A percentile compares a stretch with the other conserved stretches of the same genome.
These are phyloP conservation scores for Phytophthora cryptogea DNA, from an alignment of 352 stramenopile species.

Conservation along the genomic window DNA sequence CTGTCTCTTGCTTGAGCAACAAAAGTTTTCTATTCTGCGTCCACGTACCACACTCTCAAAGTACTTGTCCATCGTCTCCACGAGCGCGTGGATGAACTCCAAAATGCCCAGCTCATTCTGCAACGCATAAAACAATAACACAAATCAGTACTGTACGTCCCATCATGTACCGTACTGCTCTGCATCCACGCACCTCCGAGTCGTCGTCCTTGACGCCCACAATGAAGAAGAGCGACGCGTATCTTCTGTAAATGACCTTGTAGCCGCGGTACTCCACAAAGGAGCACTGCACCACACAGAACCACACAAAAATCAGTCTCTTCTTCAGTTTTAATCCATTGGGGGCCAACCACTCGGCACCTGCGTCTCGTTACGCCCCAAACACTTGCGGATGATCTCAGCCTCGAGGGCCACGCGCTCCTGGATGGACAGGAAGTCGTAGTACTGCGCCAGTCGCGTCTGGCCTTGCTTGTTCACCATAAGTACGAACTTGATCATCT, in stretches of 20 bases:
- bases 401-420: slow-evolving; percentile 98
- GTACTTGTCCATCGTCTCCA: slow-evolving; percentile 99
- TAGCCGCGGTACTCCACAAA: slow-evolving; percentile 99
- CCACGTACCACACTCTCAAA: slow-evolving; percentile 96
- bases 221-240: slow-evolving; percentile 99
- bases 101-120: slow-evolving; percentile 99
- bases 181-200: slow-evolving; percentile 62
- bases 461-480: slow-evolving; percentile 99
- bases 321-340: neutral
- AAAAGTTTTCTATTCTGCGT: neutral
- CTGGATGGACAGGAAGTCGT: slow-evolving; percentile 99
- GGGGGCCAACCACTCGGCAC: slow-evolving; percentile 28
- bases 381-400: slow-evolving; percentile 99
- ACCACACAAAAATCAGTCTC: neutral
- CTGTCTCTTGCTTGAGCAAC: neutral
- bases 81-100: slow-evolving; percentile 99
- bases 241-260: slow-evolving; percentile 98
- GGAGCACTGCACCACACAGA: slow-evolving; percentile 89
- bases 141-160: neutral
- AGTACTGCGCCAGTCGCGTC: slow-evolving; percentile 99
- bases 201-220: slow-evolving; percentile 97
- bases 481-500: slow-evolving; percentile 95
- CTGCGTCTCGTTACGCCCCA: slow-evolving; percentile 97
- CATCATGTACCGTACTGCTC: neutral
- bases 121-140: neutral